Base-by-base conservation (phyloP, 306 rosid species). In the Fagus sylvatica region DNA sequence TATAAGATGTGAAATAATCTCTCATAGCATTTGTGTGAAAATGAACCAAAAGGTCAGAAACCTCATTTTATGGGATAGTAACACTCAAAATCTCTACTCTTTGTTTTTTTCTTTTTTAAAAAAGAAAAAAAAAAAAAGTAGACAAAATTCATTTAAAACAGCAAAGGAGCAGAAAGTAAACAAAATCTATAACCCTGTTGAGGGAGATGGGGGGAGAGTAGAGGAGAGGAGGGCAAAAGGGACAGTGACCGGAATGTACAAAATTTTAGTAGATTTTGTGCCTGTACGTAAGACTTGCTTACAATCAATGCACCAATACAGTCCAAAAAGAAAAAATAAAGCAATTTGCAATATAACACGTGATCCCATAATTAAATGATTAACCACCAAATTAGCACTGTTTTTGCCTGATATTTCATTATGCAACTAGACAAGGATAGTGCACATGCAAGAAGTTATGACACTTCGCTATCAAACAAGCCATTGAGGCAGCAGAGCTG, bases 371-470 rank as follows among this genome's bases (percentile, higher is more conserved):
- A 39, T 65, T 39, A 65, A 17, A 65, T n/a, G 46, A 78, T 30
- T 72, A 5, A 62, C 49, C 34, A 71, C 4, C 13, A 48, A 71
- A 37, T 13, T 40, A 72, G 64, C 72, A 22, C 9, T 8, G 54
- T 49, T 15, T 13, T 59, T 54, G 51, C 69, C 70, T 13, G 70
- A 56, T 22, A 68, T 46, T 19, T 22, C 62, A 70, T 17, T 61
- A 36, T 48, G 80, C 55, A 71, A n/a, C 54, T 3, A 36, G 34
- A 30, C 34, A 78, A 46, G 7, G 51, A 46, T 12, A 43, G 13
- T 3, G 32, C 78, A 79, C 80, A 61, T 79, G 80, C 78, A 75
- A 75, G 79, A 66, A 37, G 72, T 76, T 56, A 53, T 46, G 66
- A 78, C 46, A 56, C 13, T 54, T 62, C 73, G 41, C 37, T 49